These are phyloP conservation scores for Choiromyces venosus DNA, from an alignment of 495 filamentous ascomycete species.

Conservation along the genomic window DNA sequence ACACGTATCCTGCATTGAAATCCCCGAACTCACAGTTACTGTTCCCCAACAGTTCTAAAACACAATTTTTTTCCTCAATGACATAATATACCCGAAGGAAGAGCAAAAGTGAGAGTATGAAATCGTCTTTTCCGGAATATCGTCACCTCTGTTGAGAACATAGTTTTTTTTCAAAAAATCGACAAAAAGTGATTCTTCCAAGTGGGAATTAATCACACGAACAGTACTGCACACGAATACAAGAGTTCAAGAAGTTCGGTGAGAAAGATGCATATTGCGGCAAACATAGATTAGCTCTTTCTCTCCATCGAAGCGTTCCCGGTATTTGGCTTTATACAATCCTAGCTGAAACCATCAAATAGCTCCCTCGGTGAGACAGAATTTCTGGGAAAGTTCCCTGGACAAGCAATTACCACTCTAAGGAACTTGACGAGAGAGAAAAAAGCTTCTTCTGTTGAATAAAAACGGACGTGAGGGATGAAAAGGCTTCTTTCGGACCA, in stretches of 20 bases:
- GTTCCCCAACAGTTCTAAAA: background rate
- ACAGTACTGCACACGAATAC: too few relatives aligned
- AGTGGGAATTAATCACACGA: background rate
- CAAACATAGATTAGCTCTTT: too few relatives aligned
- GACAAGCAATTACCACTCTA: background rate
- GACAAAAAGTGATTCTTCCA: background rate
- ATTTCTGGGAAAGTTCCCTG: background rate
- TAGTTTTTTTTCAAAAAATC: background rate
- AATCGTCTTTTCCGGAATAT: background rate
- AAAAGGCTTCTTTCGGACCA: background rate
- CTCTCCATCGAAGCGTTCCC: too few relatives aligned
- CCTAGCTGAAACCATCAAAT: background rate
- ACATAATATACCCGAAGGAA: background rate
- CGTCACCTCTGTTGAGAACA: background rate
- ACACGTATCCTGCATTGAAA: slow-evolving; percentile 1
- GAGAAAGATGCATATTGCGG: background rate
- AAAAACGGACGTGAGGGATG: background rate
- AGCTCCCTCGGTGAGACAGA: background rate
- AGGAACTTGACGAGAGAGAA: background rate
- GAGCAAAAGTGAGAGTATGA: background rate
- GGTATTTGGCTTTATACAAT: background rate
- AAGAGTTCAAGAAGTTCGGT: background rate
- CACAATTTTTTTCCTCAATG: background rate
- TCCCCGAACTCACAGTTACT: background rate
- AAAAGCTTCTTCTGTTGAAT: background rate